phyloP scores from a whole-genome alignment of 2,329 filamentous ascomycete species.

The Phyllosticta paracitricarpa region DNA sequence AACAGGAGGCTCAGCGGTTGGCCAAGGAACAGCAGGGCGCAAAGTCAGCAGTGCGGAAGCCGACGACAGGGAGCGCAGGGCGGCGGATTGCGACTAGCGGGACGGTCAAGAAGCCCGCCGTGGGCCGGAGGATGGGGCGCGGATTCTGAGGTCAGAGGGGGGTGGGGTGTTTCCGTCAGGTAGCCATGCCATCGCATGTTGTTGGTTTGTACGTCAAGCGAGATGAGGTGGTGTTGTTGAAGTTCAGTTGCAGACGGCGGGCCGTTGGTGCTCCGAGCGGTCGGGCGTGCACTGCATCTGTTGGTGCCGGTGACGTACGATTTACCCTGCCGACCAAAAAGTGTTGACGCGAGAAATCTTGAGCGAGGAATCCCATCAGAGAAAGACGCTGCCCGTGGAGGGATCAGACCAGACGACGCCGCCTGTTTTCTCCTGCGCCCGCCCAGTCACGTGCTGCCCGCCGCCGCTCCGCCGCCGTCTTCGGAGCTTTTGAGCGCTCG shows the following conservation, averaged over 20 bases:
- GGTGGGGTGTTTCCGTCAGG: background rate
- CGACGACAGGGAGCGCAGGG: conserved; percentile 1
- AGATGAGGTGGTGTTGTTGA: background rate
- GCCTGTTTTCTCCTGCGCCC: background rate
- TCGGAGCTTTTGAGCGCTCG: background rate
- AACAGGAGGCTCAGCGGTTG: conserved; percentile 45
- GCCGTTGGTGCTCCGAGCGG: background rate
- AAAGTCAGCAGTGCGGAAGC: conserved; percentile 4
- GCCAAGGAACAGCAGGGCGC: conserved; percentile 22
- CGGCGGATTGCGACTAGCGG: conserved; percentile 6
- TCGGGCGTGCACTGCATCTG: background rate
- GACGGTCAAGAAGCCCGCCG: conserved; percentile 1
- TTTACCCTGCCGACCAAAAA: background rate
- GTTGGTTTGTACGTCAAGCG: background rate
- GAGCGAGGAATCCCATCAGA: background rate
- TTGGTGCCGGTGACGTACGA: background rate
- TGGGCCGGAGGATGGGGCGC: conserved; percentile 1
- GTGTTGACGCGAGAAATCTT: background rate
- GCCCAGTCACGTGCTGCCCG: background rate
- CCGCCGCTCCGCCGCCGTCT: background rate
- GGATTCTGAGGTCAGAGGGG: conserved; percentile 1
- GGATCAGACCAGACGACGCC: background rate
- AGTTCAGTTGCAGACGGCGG: background rate
- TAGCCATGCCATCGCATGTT: background rate
- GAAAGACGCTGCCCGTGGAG: background rate